These are phyloP conservation scores for Candida ficus DNA, from an alignment of 805 yeast species.

Conservation along the genomic window DNA sequence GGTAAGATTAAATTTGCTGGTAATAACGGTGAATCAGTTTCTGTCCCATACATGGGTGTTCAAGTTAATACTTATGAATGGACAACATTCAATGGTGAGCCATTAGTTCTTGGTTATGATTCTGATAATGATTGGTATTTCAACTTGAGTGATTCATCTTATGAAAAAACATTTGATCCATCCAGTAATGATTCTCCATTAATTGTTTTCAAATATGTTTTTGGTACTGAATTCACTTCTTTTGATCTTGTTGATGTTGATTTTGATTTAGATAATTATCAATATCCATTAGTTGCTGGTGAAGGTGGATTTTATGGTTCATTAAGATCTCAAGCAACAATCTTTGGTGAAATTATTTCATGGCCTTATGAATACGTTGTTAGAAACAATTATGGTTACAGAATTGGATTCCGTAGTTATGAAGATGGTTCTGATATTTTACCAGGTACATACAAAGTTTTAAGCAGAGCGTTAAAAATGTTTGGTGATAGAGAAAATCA, in stretches of 20 bases:
- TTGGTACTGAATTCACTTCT: conserved; percentile 10
- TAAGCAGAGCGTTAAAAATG: conserved; percentile 8
- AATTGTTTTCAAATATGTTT: conserved; percentile 8
- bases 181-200: conserved; percentile 2
- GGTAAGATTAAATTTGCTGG: conserved; percentile 12
- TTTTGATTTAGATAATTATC: conserved; percentile 5
- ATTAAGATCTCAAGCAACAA: conserved; percentile 1
- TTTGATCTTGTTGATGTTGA: conserved; percentile 11
- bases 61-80: conserved; percentile 9
- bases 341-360: neutral
- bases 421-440: conserved; percentile 2
- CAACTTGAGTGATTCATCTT: neutral
- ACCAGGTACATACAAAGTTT: conserved; percentile 9
- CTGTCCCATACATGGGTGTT: conserved; percentile 16
- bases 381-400: neutral
- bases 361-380: conserved; percentile 7
- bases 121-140: neutral
- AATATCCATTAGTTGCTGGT: conserved; percentile 6
- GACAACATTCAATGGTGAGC: conserved; percentile 10
- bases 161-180: conserved; percentile 2
- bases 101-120: conserved; percentile 3
- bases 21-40: conserved; percentile 11
- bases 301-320: conserved; percentile 10
- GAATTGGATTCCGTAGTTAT: neutral
- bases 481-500: conserved; percentile 7